These are phyloP conservation scores for Phellinidium pouzarii DNA, from an alignment of 1,284 basidiomycete species.

Conservation along the genomic window DNA sequence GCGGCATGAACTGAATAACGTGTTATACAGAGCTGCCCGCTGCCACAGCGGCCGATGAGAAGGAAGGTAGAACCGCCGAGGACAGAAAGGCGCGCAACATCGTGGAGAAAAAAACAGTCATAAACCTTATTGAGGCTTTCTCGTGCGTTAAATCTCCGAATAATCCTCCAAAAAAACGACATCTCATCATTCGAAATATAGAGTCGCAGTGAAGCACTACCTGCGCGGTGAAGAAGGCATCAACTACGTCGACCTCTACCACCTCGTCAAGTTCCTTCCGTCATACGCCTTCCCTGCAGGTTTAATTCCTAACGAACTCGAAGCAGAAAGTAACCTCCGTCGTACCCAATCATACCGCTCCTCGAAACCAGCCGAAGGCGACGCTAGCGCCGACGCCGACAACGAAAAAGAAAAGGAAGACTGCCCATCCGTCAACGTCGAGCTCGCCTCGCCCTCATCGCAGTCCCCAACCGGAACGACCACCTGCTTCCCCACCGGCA, in stretches of 20 bases:
- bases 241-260: slow-evolving; percentile 51
- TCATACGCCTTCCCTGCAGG: slow-evolving; percentile 54
- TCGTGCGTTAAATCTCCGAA: slow-evolving; percentile 20
- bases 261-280: slow-evolving; percentile 63
- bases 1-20: background rate
- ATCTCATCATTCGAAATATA: slow-evolving; percentile 1
- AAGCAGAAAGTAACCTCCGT: slow-evolving; percentile 14
- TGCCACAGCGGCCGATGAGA: slow-evolving; percentile 24
- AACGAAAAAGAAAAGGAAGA: background rate
- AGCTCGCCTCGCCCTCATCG: slow-evolving; percentile 1
- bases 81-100: slow-evolving; percentile 43
- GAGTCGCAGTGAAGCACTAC: slow-evolving; percentile 48
- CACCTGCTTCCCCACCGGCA: background rate
- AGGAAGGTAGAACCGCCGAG: slow-evolving; percentile 28
- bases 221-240: slow-evolving; percentile 61
- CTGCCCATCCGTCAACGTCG: background rate
- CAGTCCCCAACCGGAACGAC: background rate
- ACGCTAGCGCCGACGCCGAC: background rate
- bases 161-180: background rate
- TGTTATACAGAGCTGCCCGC: slow-evolving; percentile 15
- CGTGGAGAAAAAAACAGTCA: slow-evolving; percentile 61
- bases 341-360: slow-evolving; percentile 9
- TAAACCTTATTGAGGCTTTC: slow-evolving; percentile 52
- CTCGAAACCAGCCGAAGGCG: slow-evolving; percentile 1
- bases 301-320: slow-evolving; percentile 40